These are phyloP conservation scores for Oryza coarctata DNA, from an alignment of 176 grass and related monocot genomes.

Conservation along the genomic window DNA sequence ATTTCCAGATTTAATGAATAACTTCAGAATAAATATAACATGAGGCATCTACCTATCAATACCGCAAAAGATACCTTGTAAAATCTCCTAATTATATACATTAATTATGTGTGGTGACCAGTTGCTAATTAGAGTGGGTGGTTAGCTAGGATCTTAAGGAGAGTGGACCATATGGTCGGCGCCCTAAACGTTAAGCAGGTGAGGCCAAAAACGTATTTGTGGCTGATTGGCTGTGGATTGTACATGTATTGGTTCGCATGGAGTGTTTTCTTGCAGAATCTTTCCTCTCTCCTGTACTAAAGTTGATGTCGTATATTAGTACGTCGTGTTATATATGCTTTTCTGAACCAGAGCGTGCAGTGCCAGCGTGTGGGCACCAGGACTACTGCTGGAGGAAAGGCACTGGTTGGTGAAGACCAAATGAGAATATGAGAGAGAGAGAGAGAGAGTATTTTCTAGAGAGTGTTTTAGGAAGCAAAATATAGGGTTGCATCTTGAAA, in stretches of 20 bases:
- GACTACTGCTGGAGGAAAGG: neutral
- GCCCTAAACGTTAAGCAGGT: constrained; percentile 38
- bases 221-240: neutral
- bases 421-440: neutral
- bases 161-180: constrained; percentile 24
- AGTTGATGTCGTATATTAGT: constrained; percentile 11
- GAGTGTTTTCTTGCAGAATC: constrained; percentile 5
- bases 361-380: constrained; percentile 19
- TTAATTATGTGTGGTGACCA: neutral
- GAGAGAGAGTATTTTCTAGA: neutral
- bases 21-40: no score
- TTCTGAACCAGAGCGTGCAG: constrained; percentile 32
- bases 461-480: neutral
- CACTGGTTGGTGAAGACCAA: constrained; percentile 32
- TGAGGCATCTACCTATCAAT: no score
- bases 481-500: neutral
- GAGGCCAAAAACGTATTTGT: constrained; percentile 17
- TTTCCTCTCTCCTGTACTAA: neutral
- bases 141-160: neutral
- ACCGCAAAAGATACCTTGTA: no score
- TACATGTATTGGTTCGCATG: neutral
- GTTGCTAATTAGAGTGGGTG: neutral
- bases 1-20: no score
- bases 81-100: no score
- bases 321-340: constrained; percentile 1